phyloP scores from a whole-genome alignment of 1,284 basidiomycete genomes.

The Tilletia horrida region DNA sequence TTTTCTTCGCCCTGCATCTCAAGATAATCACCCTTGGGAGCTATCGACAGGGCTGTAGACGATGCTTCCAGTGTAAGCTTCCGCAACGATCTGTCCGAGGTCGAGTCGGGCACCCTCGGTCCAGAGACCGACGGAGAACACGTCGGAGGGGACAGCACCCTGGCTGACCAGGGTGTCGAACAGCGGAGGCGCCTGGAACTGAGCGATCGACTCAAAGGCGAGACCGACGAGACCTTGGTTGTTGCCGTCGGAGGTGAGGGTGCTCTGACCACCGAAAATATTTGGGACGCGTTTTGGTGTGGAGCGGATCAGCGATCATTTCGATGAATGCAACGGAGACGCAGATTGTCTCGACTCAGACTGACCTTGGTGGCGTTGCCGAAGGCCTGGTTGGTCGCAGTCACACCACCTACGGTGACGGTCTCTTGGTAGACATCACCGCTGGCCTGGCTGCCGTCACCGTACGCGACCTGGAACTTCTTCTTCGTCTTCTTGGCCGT shows the following conservation, averaged over 20 bases:
- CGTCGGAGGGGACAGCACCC: background rate
- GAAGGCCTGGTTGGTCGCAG: constrained; percentile 6
- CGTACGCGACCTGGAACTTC: constrained; percentile 22
- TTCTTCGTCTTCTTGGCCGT: constrained; percentile 18
- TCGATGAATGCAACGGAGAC: too few relatives aligned
- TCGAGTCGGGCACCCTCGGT: constrained; percentile 17
- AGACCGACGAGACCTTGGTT: constrained; percentile 18
- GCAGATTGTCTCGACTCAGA: too few relatives aligned
- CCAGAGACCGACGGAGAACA: constrained; percentile 20
- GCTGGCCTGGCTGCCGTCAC: constrained; percentile 19
- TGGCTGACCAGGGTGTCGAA: constrained; percentile 19
- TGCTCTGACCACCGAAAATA: background rate
- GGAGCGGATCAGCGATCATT: background rate
- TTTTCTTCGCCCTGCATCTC: background rate
- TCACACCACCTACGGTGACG: constrained; percentile 19
- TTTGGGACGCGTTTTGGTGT: background rate
- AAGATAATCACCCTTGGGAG: constrained; percentile 1
- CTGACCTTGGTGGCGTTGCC: constrained; percentile 12
- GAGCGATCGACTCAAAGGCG: constrained; percentile 19
- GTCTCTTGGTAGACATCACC: constrained; percentile 21
- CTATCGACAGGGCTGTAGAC: constrained; percentile 15
- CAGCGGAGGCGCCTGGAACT: constrained; percentile 18
- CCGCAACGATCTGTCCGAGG: constrained; percentile 14
- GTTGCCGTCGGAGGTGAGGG: background rate
- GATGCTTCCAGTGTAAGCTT: constrained; percentile 17